Evolutionary conservation across 345 rosid species (phyloP), one percentile per base, ranked within the genome.

Genomic region (Brassica rapa): DNA sequence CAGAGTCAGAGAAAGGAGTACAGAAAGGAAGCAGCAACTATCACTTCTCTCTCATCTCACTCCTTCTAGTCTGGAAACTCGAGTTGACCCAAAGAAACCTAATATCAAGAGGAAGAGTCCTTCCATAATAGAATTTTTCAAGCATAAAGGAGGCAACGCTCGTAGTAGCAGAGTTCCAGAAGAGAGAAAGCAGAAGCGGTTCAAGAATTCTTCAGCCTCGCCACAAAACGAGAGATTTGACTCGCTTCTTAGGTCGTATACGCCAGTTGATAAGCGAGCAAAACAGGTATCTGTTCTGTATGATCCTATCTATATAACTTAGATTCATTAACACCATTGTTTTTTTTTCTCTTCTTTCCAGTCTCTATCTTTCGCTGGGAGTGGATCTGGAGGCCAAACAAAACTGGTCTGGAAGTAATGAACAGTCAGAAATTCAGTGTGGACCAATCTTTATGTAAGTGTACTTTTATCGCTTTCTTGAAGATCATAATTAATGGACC

Each of bases 91-190:
- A 63, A 79, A 86, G 35, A 93, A 84, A 77, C 84, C 80, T 84
- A 75, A 2, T 70, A 66, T 60, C 24, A 88, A 86, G 86, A 86
- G 92, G 80, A 90, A 86, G 84, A 90, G 91, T 81, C 89, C 96
- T 24, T 91, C 97, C 1, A 87, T 91, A 73, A 84, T 91, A 16
- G 97, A 96, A 62, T 87, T 86, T 85, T 90, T 90, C 83, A 91
- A 85, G 86, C 87, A 90, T 86, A 89, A 84, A 81, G 96, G 93
- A 70, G 86, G 94, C 77, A 86, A 83, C 77, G 79, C 78, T 64
- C 68, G 66, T 6, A 62, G 71, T 6, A 62, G 71, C 35, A 87
- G 84, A 78, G 51, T 60, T 77, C 81, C 76, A 62, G 87, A 84
- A 67, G 84, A 81, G 73, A 91, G 82, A 88, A 91, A 81, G 87